phyloP scores from a whole-genome alignment of 2,329 filamentous ascomycete species.

The Ophiostoma quercus region DNA sequence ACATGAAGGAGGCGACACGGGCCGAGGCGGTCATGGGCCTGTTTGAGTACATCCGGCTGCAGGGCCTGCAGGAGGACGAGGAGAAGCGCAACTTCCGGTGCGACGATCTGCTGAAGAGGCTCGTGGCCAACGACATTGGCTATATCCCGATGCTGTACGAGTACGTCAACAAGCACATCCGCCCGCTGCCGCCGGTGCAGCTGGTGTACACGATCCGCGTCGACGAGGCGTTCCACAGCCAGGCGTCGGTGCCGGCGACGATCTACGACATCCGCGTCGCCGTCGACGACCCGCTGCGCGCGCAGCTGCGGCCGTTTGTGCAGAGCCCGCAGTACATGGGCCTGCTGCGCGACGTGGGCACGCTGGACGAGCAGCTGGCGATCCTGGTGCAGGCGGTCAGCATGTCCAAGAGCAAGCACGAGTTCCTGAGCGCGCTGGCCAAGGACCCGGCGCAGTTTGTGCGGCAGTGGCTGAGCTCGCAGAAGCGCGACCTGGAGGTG shows the following conservation, averaged over 20 bases:
- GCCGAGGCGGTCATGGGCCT: slow-evolving; percentile 84
- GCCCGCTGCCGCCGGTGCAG: slow-evolving; percentile 72
- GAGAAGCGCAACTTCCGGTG: slow-evolving; percentile 91
- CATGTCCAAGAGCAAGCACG: slow-evolving; percentile 82
- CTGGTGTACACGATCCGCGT: slow-evolving; percentile 91
- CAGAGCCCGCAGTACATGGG: slow-evolving; percentile 64
- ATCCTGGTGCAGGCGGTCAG: slow-evolving; percentile 75
- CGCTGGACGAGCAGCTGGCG: slow-evolving; percentile 79
- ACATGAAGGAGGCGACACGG: slow-evolving; percentile 79
- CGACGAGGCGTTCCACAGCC: slow-evolving; percentile 71
- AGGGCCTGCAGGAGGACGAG: slow-evolving; percentile 85
- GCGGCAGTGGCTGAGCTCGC: slow-evolving; percentile 80
- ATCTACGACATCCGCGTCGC: slow-evolving; percentile 85
- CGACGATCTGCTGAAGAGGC: slow-evolving; percentile 74
- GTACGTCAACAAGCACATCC: slow-evolving; percentile 72
- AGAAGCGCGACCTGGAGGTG: slow-evolving; percentile 84
- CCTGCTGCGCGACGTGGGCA: slow-evolving; percentile 69
- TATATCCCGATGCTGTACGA: slow-evolving; percentile 82
- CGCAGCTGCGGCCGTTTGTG: slow-evolving; percentile 59
- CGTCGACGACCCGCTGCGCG: slow-evolving; percentile 74
- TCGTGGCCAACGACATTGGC: slow-evolving; percentile 69
- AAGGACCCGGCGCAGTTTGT: slow-evolving; percentile 81
- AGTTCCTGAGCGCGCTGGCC: slow-evolving; percentile 73
- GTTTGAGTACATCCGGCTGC: slow-evolving; percentile 89
- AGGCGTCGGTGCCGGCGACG: slow-evolving; percentile 54